phyloP scores from a whole-genome alignment of 2,329 filamentous ascomycete species.

The Sodiomyces alkalinus region DNA sequence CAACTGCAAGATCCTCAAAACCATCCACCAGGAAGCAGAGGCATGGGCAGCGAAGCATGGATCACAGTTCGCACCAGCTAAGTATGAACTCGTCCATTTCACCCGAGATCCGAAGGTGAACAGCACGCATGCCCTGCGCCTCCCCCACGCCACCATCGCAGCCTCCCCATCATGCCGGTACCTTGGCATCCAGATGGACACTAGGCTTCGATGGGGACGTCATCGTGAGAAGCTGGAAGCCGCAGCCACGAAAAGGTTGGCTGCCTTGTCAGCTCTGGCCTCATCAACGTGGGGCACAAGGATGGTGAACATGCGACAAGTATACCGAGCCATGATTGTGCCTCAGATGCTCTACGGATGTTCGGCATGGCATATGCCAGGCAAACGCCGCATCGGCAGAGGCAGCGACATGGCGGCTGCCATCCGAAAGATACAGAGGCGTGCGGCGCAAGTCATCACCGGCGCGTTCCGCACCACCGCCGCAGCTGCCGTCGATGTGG shows the following conservation, averaged over 20 bases:
- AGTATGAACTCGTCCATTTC: slow-evolving; percentile 12
- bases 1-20: slow-evolving; percentile 9
- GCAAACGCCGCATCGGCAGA: slow-evolving; percentile 2
- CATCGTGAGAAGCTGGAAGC: slow-evolving; percentile 10
- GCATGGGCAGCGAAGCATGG: slow-evolving; percentile 8
- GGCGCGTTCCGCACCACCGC: slow-evolving; percentile 12
- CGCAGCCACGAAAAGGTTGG: slow-evolving; percentile 8
- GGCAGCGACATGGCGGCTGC: no score
- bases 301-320: slow-evolving; percentile 10
- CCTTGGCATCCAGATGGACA: slow-evolving; percentile 11
- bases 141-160: slow-evolving; percentile 3
- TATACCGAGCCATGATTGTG: slow-evolving; percentile 12
- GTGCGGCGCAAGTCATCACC: slow-evolving; percentile 13
- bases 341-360: slow-evolving; percentile 13
- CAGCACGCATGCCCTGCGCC: slow-evolving; percentile 6
- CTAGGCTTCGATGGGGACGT: slow-evolving; percentile 10
- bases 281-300: slow-evolving; percentile 11
- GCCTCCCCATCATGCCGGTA: slow-evolving; percentile 6
- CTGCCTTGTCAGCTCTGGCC: slow-evolving; percentile 10
- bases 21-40: slow-evolving; percentile 6
- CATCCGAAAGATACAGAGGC: slow-evolving; percentile 11
- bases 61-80: slow-evolving; percentile 9
- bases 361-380: slow-evolving; percentile 12
- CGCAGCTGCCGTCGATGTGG: slow-evolving; percentile 11
- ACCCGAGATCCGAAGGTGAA: slow-evolving; percentile 7